These are phyloP conservation scores for Solanum gracilifrons DNA, from an alignment of 257 asterid species.

Conservation along the genomic window DNA sequence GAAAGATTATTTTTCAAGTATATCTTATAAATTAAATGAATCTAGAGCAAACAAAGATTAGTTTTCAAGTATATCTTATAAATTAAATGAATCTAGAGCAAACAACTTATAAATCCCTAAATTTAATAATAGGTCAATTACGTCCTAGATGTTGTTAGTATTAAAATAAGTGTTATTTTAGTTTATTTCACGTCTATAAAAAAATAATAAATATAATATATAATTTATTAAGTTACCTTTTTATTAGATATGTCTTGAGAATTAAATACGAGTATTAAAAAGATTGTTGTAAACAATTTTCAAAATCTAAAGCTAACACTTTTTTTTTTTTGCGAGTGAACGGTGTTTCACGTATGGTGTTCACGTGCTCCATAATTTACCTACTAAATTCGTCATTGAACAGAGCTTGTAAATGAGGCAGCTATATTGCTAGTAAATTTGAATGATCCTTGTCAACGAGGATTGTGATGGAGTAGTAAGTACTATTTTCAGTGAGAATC, in stretches of 20 bases:
- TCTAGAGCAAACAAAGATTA: neutral
- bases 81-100: neutral
- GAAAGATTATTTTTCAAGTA: neutral
- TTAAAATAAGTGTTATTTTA: too few species aligned
- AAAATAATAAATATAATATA: too few species aligned
- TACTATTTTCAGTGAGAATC: too few species aligned
- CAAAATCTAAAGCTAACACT: neutral
- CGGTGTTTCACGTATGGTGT: neutral
- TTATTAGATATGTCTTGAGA: too few species aligned
- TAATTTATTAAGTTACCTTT: too few species aligned
- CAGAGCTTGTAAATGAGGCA: neutral
- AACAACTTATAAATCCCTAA: neutral
- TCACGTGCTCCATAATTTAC: neutral
- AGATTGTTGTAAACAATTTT: neutral
- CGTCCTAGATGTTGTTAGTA: neutral
- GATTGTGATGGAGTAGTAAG: accelerated
- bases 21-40: neutral
- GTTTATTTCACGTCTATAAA: too few species aligned
- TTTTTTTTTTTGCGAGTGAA: neutral
- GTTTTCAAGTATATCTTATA: neutral
- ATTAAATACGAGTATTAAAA: too few species aligned
- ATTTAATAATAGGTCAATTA: neutral
- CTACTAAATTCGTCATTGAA: neutral
- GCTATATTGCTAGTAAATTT: neutral
- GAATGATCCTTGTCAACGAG: neutral